Conservation (phyloP, 2,329 filamentous ascomycete species). For the Ascochyta viciae-villosae region DNA sequence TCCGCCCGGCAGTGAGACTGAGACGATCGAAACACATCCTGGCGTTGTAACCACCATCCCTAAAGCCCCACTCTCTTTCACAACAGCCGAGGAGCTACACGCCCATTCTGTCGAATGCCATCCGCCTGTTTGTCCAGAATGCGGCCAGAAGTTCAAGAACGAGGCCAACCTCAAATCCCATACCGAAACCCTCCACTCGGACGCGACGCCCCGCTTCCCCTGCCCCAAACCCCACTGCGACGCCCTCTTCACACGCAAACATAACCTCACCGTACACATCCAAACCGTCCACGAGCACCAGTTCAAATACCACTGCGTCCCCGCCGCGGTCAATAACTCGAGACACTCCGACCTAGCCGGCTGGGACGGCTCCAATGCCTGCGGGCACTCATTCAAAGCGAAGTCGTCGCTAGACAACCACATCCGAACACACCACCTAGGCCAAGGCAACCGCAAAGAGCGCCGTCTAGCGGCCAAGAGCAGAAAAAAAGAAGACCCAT, state of each 20-base stretch:
- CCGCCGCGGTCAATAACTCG: constrained; percentile 68
- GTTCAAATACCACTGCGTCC: constrained; percentile 77
- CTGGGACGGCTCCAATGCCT: constrained; percentile 74
- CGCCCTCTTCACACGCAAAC: constrained; percentile 79
- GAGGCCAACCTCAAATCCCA: constrained; percentile 64
- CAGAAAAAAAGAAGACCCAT: constrained; percentile 40
- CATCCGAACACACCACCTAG: constrained; percentile 80
- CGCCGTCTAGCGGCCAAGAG: constrained; percentile 47
- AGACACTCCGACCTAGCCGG: constrained; percentile 60
- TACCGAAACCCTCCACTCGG: constrained; percentile 74
- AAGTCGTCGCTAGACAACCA: constrained; percentile 85
- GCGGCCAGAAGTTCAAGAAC: constrained; percentile 71
- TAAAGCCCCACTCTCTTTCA: constrained; percentile 59
- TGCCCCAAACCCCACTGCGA: constrained; percentile 74
- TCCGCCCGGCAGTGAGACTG: constrained; percentile 37
- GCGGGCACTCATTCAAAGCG: constrained; percentile 76
- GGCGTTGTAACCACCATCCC: constrained; percentile 22
- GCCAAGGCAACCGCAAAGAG: constrained; percentile 55
- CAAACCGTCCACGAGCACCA: constrained; percentile 77
- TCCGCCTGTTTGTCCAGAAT: constrained; percentile 75
- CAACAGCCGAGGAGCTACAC: constrained; percentile 74
- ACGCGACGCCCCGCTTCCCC: constrained; percentile 58
- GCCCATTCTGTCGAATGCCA: constrained; percentile 77
- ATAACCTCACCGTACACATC: constrained; percentile 83
- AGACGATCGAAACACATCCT: constrained; percentile 39